phyloP scores from a whole-genome alignment of 208 protist species.

The Vickermania ingenoplastis region DNA sequence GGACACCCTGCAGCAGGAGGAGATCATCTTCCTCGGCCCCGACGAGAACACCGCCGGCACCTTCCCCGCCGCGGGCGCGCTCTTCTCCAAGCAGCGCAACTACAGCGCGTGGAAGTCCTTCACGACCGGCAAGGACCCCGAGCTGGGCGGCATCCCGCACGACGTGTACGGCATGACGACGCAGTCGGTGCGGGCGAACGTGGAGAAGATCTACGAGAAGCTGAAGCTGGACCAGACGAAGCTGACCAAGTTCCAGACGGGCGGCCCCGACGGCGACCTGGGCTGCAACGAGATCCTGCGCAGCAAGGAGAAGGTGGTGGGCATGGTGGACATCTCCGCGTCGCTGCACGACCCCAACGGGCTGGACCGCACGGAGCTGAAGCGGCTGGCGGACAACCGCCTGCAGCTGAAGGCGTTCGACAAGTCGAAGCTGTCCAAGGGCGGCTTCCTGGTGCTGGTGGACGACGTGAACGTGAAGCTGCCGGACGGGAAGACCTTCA shows the following conservation, averaged over 20 bases:
- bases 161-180: constrained; percentile 96
- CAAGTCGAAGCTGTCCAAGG: constrained; percentile 57
- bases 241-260: constrained; percentile 93
- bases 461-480: constrained; percentile 83
- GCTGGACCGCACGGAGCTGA: constrained; percentile 81
- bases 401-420: constrained; percentile 86
- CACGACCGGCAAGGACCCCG: constrained; percentile 92
- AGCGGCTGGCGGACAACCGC: constrained; percentile 64
- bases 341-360: constrained; percentile 92
- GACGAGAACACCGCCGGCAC: constrained; percentile 92
- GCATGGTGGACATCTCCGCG: constrained; percentile 91
- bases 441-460: constrained; percentile 89
- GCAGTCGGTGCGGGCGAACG: constrained; percentile 89
- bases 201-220: constrained; percentile 82
- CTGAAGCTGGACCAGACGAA: constrained; percentile 73
- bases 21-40: constrained; percentile 96
- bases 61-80: constrained; percentile 55
- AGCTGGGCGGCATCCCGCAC: constrained; percentile 92
- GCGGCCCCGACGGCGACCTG: constrained; percentile 95
- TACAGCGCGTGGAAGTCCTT: constrained; percentile 93
- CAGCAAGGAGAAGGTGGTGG: constrained; percentile 88
- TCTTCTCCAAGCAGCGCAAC: constrained; percentile 76
- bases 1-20: constrained; percentile 61
- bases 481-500: constrained; percentile 72
- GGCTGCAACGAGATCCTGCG: constrained; percentile 94